Percentiles rank a stretch among this genome's conserved stretches.
Conservation (phyloP, 2,329 filamentous ascomycete species). For the Incumbomyces lentus region DNA sequence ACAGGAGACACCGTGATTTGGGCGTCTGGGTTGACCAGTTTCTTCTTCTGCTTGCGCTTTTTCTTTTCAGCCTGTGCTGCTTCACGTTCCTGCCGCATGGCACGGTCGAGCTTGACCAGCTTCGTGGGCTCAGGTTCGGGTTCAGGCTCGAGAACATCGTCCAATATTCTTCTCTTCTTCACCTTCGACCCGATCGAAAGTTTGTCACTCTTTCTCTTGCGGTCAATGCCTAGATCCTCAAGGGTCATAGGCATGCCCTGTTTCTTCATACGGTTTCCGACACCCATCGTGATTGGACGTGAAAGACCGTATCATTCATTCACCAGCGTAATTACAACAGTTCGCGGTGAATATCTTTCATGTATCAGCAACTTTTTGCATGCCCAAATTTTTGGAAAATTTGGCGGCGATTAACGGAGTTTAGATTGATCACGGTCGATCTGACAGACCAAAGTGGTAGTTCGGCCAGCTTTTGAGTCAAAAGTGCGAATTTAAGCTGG, state of each 20-base stretch:
- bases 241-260: conserved; percentile 78
- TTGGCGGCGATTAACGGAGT: too few relatives aligned
- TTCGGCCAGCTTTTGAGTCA: too few relatives aligned
- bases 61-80: conserved; percentile 25
- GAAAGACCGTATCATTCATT: too few relatives aligned
- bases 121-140: conserved; percentile 32
- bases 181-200: conserved; percentile 41
- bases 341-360: too few relatives aligned
- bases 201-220: conserved; percentile 69
- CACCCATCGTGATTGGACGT: conserved; percentile 54
- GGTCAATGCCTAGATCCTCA: conserved; percentile 56
- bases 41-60: conserved; percentile 20
- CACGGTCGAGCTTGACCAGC: conserved; percentile 27
- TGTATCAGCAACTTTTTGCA: too few relatives aligned
- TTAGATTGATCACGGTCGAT: too few relatives aligned
- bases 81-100: conserved; percentile 23
- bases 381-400: too few relatives aligned
- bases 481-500: too few relatives aligned
- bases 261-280: conserved; percentile 87
- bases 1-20: conserved; percentile 19
- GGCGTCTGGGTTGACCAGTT: conserved; percentile 22
- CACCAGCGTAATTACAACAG: too few relatives aligned
- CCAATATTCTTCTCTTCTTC: conserved; percentile 53
- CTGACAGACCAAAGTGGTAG: too few relatives aligned
- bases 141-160: conserved; percentile 21